phyloP scores from a whole-genome alignment of 2,329 filamentous ascomycete genomes.

The Ophiostoma perfectum region DNA sequence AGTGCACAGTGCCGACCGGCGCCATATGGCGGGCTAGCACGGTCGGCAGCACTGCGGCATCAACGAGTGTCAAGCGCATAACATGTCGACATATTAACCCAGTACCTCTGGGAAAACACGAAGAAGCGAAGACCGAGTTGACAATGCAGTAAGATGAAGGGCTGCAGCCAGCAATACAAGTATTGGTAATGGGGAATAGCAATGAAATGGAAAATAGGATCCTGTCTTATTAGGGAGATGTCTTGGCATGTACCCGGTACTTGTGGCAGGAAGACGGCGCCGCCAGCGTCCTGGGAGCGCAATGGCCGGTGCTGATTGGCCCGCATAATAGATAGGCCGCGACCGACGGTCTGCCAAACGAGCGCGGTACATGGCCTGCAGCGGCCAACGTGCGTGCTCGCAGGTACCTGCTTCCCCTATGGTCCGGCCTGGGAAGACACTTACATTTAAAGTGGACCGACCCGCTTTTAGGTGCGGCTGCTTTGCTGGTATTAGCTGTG shows the following conservation, averaged over 20 bases:
- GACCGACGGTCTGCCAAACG: slow-evolving; percentile 16
- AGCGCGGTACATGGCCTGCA: not conserved
- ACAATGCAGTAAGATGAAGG: not conserved
- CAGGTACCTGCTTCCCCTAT: slow-evolving; percentile 7
- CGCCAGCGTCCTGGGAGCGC: slow-evolving; percentile 15
- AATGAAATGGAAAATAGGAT: not conserved
- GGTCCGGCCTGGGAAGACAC: slow-evolving; percentile 6
- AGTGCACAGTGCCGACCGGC: too few relatives aligned
- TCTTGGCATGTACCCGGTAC: slow-evolving; percentile 24
- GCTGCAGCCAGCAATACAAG: not conserved
- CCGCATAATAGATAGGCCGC: slow-evolving; percentile 25
- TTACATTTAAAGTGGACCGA: slow-evolving; percentile 16
- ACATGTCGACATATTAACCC: too few relatives aligned
- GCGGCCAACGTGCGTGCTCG: not conserved
- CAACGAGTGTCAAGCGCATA: too few relatives aligned
- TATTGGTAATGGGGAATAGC: not conserved
- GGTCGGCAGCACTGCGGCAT: too few relatives aligned
- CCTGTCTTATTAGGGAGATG: slow-evolving; percentile 2
- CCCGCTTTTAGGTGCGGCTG: slow-evolving; percentile 23
- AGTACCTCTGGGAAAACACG: too few relatives aligned
- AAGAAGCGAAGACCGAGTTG: too few relatives aligned
- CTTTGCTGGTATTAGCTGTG: slow-evolving; percentile 26
- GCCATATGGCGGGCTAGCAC: too few relatives aligned
- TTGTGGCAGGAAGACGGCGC: not conserved
- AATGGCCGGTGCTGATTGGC: slow-evolving; percentile 22